Conservation (phyloP, 2,329 filamentous ascomycete genomes). For the Fulvia fulva region DNA sequence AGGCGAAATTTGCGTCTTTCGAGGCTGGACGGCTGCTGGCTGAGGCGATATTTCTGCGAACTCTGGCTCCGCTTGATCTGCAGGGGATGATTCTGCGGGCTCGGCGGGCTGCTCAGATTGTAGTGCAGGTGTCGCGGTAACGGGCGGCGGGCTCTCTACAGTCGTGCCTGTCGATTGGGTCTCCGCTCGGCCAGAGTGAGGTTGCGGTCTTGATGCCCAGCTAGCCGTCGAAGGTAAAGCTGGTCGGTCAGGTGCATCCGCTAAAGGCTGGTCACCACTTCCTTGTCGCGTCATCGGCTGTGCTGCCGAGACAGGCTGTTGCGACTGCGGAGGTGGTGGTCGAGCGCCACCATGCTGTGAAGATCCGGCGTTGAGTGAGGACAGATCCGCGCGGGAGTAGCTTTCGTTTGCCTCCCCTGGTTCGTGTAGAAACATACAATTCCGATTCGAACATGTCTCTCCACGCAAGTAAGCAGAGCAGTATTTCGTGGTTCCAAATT, state of each 20-base stretch:
- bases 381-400: conserved; percentile 90
- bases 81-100: conserved; percentile 12
- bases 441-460: conserved; percentile 89
- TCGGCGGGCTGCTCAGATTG: conserved; percentile 5
- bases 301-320: conserved; percentile 48
- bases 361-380: conserved; percentile 86
- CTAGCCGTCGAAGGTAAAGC: conserved; percentile 91
- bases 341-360: conserved; percentile 63
- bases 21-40: conserved; percentile 1
- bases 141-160: conserved; percentile 70
- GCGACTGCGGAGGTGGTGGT: conserved; percentile 45
- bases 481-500: conserved; percentile 93
- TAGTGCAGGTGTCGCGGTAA: conserved; percentile 22
- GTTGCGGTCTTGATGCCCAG: conserved; percentile 71
- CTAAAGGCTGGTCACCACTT: conserved; percentile 28
- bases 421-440: conserved; percentile 97
- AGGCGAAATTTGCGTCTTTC: conserved; percentile 21
- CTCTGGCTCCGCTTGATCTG: conserved; percentile 1
- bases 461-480: conserved; percentile 95
- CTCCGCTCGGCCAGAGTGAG: conserved; percentile 62
- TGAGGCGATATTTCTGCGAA: conserved; percentile 8
- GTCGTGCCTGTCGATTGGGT: conserved; percentile 79
- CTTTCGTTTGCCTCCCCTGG: conserved; percentile 97
- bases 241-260: conserved; percentile 62
- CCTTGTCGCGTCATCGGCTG: conserved; percentile 64